Base-by-base conservation (phyloP, 106 monocot species). In the Acorus gramineus region DNA sequence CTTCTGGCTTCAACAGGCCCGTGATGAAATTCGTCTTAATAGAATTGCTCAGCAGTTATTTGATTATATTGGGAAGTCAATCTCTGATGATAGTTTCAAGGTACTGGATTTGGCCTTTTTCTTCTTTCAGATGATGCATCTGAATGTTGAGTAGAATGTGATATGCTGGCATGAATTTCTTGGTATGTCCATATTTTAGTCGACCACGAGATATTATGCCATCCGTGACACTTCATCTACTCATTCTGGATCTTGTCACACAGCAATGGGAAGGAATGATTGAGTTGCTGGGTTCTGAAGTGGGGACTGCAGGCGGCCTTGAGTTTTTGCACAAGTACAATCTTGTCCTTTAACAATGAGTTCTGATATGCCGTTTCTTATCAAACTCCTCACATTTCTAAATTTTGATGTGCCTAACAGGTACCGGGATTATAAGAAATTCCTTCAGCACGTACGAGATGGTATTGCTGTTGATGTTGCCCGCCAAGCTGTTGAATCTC, bases 181-280 rank as follows among this genome's bases (percentile, higher is more conserved):
- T n/a, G n/a, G 28, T 28, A 0, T 28, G 28, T 28, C 28, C 28
- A 28, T 28, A 28, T 28, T 28, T 0, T 28, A 28, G 28, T 28
- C 1, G 0, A 28, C 28, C 28, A 28, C 1, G 28, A 28, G 1
- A 28, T 61, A 43, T 61, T 44, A 14, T 6, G 8, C 28, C 45
- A 3, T 42, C 7, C 6, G 2, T 44, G 45, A 6, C 43, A 3
- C 6, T 44, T 61, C 14, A 4, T 11, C 11, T 6, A 44, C 4
- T 14, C 7, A 7, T 61, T 61, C 44, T 66, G n/a, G 49, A 9
- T 50, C 46, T 43, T 46, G 7, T 12, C 49, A 68, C 65, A 50
- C 81, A 98, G 96, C 96, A 88, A 86, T 98, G 91, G 98, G 92
- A 98, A 73, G 98, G 92, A 62, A 69, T 98, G 64, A 85, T 98